These are phyloP conservation scores for Spergularia marina DNA, from an alignment of 148 eudicot genomes.

Conservation along the genomic window DNA sequence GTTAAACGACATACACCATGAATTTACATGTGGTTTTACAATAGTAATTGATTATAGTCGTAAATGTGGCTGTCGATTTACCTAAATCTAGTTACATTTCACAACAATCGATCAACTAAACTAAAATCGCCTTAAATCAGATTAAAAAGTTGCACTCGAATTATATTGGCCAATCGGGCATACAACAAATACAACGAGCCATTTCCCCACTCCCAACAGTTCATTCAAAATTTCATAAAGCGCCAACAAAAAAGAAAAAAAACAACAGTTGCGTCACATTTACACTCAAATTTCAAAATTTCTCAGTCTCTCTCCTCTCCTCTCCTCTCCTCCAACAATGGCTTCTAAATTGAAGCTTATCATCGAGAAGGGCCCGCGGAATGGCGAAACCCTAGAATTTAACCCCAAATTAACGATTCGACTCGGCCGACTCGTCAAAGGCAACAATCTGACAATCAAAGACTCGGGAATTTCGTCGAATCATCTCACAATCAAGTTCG, in stretches of 20 bases:
- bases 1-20: too few relatives aligned
- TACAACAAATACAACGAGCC: too few relatives aligned
- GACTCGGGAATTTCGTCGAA: constrained; percentile 78
- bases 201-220: too few relatives aligned
- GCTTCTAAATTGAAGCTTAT: constrained; percentile 44
- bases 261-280: not conserved
- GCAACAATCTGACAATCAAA: constrained; percentile 64
- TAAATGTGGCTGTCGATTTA: too few relatives aligned
- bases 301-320: not conserved
- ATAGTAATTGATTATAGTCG: too few relatives aligned
- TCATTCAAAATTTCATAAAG: not conserved
- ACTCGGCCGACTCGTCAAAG: constrained; percentile 59
- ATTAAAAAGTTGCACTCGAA: not conserved
- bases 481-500: constrained; percentile 48
- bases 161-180: too few relatives aligned
- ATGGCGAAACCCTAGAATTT: constrained; percentile 60
- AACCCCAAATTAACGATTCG: constrained; percentile 31
- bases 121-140: not conserved
- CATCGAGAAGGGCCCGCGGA: constrained; percentile 64
- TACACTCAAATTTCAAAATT: constrained; percentile 9
- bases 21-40: too few relatives aligned
- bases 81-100: too few relatives aligned
- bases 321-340: constrained; percentile 21
- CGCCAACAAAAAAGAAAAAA: not conserved
- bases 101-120: too few relatives aligned